Percentiles rank a stretch among this genome's conserved stretches.
Conservation (phyloP, 2,329 filamentous ascomycete species). For the Trichoderma pleuroti region DNA sequence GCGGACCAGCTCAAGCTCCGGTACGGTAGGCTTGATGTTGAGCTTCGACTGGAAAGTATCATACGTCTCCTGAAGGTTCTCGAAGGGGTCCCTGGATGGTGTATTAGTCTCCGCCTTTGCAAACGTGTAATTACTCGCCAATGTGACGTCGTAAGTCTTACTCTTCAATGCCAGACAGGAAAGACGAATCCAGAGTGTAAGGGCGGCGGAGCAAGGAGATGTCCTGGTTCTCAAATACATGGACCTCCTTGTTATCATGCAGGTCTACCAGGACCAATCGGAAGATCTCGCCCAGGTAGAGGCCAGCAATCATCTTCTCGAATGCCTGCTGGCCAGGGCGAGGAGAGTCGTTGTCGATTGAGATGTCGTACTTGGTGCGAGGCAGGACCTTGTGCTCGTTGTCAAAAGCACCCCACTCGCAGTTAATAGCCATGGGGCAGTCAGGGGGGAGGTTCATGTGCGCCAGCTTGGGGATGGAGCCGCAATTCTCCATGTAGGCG, state of each 20-base stretch:
- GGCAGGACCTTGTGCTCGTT: conserved; percentile 88
- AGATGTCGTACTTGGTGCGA: conserved; percentile 77
- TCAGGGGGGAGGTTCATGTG: conserved; percentile 84
- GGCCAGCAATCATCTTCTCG: conserved; percentile 95
- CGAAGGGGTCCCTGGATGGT: conserved; percentile 71
- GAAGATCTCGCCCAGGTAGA: conserved; percentile 94
- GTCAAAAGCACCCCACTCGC: conserved; percentile 95
- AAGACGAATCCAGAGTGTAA: conserved; percentile 88
- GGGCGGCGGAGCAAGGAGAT: conserved; percentile 76
- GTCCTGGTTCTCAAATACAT: conserved; percentile 82
- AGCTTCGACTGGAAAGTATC: conserved; percentile 79
- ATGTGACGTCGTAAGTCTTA: conserved; percentile 38
- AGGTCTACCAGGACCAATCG: conserved; percentile 81
- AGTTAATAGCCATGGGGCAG: conserved; percentile 91
- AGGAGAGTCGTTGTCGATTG: conserved; percentile 87
- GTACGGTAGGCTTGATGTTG: conserved; percentile 63
- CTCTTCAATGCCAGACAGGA: conserved; percentile 90
- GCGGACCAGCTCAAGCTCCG: conserved; percentile 85
- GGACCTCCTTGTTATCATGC: conserved; percentile 69
- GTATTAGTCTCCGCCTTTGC: conserved; percentile 19
- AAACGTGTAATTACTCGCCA: background rate
- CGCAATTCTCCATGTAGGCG: conserved; percentile 93
- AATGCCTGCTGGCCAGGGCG: conserved; percentile 92
- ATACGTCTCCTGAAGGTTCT: conserved; percentile 86
- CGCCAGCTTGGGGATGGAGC: conserved; percentile 88